Conservation (phyloP, 2,329 filamentous ascomycete species). For the Colletotrichum sp. region DNA sequence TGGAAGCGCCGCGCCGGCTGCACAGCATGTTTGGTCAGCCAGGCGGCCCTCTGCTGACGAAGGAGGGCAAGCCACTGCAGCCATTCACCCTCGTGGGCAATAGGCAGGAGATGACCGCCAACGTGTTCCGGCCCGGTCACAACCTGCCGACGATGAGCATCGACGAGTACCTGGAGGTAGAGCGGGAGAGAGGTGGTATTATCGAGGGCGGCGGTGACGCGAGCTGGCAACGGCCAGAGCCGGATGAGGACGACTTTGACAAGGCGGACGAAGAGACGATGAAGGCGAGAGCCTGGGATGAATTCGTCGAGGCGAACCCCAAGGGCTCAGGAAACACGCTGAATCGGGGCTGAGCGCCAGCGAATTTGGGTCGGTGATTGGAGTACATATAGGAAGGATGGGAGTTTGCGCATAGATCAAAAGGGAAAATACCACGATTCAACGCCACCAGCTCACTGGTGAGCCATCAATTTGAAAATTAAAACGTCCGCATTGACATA, state of each 20-base stretch:
- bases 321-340: constrained; percentile 83
- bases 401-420: background rate
- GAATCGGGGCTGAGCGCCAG: constrained; percentile 68
- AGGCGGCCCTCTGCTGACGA: constrained; percentile 76
- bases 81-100: constrained; percentile 87
- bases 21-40: constrained; percentile 46
- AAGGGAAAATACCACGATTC: constrained; percentile 2
- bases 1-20: constrained; percentile 69
- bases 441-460: background rate
- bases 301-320: constrained; percentile 89
- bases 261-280: constrained; percentile 87
- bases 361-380: background rate
- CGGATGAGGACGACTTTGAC: constrained; percentile 91
- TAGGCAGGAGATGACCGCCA: constrained; percentile 75
- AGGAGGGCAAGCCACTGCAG: constrained; percentile 82
- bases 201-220: constrained; percentile 88
- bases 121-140: constrained; percentile 89
- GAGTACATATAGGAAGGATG: background rate
- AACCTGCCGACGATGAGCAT: constrained; percentile 97
- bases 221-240: constrained; percentile 69
- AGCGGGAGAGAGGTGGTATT: constrained; percentile 82
- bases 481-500: background rate
- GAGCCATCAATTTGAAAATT: background rate
- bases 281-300: constrained; percentile 95
- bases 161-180: constrained; percentile 96